Evolutionary conservation across 768 basidiomycete genomes (phyloP), one percentile per base, ranked within the genome.

Genomic region (Galerina marginata): DNA sequence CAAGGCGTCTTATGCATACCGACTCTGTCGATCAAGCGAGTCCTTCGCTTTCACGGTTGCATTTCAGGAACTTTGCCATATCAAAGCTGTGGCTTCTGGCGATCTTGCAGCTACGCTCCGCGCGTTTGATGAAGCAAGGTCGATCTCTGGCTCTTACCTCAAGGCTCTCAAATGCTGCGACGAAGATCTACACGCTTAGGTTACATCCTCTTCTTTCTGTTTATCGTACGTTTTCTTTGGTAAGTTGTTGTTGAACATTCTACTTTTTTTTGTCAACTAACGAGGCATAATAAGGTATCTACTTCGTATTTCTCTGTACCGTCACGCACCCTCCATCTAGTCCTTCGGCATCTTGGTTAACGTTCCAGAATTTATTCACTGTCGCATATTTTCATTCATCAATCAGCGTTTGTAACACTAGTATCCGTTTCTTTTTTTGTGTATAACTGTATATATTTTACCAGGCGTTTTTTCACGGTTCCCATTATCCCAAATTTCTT

Each of bases 1-100:
- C 23, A 87, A 85, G 65, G 86, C 88, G 0, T 88, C 89, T 0
- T 85, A 77, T 42, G 88, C 89, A 0, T 84, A 83, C 55, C 37
- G 4, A 0, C 1, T 33, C 62, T 7, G 56, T 5, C 29, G 7
- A 33, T 5, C 4, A 33, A 33, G 2, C 29, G 23, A 20, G 2
- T 12, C 9, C 0, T 88, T 90, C 55, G 87, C 73, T 0, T 87
- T 87, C 65, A 62, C 64, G 0, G 79, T 89, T 36, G 87, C 88
- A 0, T 89, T 85, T 62, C 65, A 62, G 14, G 75, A 77, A 1
- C 64, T 90, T 1, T 87, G 86, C 62, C 51, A 45, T 4, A 83
- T 90, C 74, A 90, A 90, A 69, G 86, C 86, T 0, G 66, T 68
- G 4, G 74, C 69, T 23, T 62, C 76, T 4, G 68, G 69, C 11